A percentile compares a stretch with the other conserved stretches of the same genome.
Evolutionary conservation across 371 early-diverging fungal species (phyloP).

Genomic region (Thermomucor indicae-seudaticae): DNA sequence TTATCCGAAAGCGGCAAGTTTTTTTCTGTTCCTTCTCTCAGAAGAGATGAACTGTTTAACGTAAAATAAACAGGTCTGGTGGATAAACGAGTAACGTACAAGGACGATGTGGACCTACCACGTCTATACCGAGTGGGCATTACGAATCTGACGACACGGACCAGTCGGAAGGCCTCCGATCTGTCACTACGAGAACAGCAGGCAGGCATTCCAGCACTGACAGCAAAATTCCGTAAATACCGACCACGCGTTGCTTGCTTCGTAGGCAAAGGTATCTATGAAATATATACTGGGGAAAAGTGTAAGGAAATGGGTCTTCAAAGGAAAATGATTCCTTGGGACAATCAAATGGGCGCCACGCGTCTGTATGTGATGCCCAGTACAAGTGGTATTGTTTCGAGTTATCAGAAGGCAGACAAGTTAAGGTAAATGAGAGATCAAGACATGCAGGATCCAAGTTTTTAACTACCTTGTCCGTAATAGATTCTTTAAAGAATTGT

Average conservation of each 20-base stretch:
- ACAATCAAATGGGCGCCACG: constrained; percentile 25
- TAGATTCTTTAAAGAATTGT: constrained; percentile 12
- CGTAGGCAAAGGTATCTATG: constrained; percentile 71
- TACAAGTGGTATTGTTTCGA: constrained; percentile 65
- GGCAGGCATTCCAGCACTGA: constrained; percentile 56
- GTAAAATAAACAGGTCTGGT: constrained; percentile 36
- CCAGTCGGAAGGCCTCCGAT: constrained; percentile 54
- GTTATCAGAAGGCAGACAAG: constrained; percentile 59
- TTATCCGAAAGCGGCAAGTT: constrained; percentile 54
- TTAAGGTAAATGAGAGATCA: constrained; percentile 22
- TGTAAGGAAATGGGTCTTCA: constrained; percentile 36
- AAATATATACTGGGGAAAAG: constrained; percentile 48
- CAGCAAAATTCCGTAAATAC: constrained; percentile 53
- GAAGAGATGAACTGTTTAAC: not conserved
- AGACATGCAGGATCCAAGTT: not conserved
- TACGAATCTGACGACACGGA: constrained; percentile 63
- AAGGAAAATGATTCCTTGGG: constrained; percentile 19
- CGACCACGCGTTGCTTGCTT: constrained; percentile 69
- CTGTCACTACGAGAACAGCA: constrained; percentile 56
- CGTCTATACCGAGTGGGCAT: constrained; percentile 54
- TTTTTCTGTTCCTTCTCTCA: not conserved
- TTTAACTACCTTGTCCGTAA: not conserved
- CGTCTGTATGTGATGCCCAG: constrained; percentile 71
- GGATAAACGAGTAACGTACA: constrained; percentile 27
- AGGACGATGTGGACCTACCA: constrained; percentile 54